Conservation (phyloP, 1,284 basidiomycete genomes). For the Phylloporus gajari region DNA sequence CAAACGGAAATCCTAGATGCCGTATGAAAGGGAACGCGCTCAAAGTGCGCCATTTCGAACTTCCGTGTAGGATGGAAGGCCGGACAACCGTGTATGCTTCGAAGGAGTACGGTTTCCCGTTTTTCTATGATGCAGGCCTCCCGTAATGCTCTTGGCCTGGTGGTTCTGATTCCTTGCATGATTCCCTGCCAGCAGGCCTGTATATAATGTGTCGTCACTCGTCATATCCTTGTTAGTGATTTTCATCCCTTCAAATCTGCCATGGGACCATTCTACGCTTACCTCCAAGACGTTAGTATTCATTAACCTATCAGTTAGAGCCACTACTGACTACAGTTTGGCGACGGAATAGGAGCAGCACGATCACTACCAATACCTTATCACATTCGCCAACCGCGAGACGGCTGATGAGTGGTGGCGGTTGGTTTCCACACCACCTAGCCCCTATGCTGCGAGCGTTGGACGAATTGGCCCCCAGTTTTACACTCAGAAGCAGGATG, state of each 20-base stretch:
- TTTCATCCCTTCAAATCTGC: background rate
- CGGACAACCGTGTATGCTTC: background rate
- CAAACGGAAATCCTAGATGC: background rate
- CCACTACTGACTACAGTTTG: background rate
- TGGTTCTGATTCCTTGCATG: background rate
- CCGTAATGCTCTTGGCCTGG: background rate
- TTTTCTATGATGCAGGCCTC: background rate
- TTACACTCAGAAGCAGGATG: background rate
- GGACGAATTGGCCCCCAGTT: background rate
- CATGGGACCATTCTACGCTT: background rate
- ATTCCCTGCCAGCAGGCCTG: background rate
- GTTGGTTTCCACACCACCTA: background rate
- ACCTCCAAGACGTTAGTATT: background rate
- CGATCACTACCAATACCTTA: background rate
- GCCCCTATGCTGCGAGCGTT: background rate
- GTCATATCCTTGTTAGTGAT: background rate
- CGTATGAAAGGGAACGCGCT: background rate
- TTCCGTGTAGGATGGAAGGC: background rate
- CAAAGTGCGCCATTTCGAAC: background rate
- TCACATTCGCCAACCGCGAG: slow-evolving; percentile 1
- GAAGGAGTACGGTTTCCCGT: background rate
- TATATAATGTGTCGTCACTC: background rate
- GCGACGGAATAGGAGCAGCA: background rate
- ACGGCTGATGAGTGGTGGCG: background rate
- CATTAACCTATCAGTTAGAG: background rate